Evolutionary conservation across 2,329 filamentous ascomycete genomes (phyloP).

Genomic region (Claviceps sp.): DNA sequence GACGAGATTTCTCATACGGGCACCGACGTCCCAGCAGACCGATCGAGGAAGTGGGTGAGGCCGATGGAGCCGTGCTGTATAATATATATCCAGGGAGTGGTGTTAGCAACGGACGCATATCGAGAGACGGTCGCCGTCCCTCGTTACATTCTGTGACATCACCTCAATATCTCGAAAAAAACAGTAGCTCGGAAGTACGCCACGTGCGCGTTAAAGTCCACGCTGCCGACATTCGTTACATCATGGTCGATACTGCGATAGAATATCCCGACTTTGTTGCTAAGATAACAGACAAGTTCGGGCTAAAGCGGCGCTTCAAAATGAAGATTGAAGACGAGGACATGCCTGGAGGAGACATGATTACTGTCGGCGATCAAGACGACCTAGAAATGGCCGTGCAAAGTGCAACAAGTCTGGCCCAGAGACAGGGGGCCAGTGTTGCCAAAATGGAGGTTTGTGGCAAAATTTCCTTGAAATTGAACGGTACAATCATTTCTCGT

Average conservation of each 20-base stretch:
- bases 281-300: conserved; percentile 78
- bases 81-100: conserved; percentile 39
- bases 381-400: conserved; percentile 81
- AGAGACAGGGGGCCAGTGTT: conserved; percentile 64
- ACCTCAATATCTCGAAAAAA: conserved; percentile 63
- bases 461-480: background rate
- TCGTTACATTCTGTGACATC: conserved; percentile 21
- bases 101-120: conserved; percentile 24
- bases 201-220: conserved; percentile 90
- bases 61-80: conserved; percentile 59
- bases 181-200: conserved; percentile 62
- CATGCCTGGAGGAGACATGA: conserved; percentile 67
- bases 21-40: conserved; percentile 17
- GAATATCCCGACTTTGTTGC: conserved; percentile 67
- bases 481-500: background rate
- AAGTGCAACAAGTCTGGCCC: conserved; percentile 52
- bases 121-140: conserved; percentile 19
- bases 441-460: conserved; percentile 83
- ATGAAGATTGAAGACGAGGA: conserved; percentile 82
- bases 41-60: conserved; percentile 41
- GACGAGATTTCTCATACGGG: conserved; percentile 20
- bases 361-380: conserved; percentile 93
- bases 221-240: conserved; percentile 78
- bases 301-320: conserved; percentile 64
- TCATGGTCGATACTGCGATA: conserved; percentile 64